phyloP scores from a whole-genome alignment of 805 yeast genomes.

The Cyberlindnera nakhonratchasimensis region DNA sequence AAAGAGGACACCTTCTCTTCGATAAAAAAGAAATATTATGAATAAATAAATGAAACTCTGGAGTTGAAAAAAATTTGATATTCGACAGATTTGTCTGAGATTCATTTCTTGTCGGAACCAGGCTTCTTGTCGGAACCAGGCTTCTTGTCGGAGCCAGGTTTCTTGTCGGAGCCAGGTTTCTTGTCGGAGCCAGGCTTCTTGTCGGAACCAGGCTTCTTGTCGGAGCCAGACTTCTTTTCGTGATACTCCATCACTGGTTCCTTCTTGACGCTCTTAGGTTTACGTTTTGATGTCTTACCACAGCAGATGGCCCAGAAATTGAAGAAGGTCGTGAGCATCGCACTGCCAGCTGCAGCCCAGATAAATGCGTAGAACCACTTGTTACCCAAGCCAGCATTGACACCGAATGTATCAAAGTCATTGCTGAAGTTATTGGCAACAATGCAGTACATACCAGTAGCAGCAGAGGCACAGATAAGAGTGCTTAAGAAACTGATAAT shows the following conservation, averaged over 20 bases:
- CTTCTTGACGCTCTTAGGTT: slow-evolving; percentile 3
- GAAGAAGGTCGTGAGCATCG: slow-evolving; percentile 37
- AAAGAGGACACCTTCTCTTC: too few species aligned
- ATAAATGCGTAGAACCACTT: slow-evolving; percentile 50
- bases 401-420: slow-evolving; percentile 46
- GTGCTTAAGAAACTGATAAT: slow-evolving; percentile 38
- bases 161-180: not conserved
- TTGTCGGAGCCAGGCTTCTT: slow-evolving; percentile 8
- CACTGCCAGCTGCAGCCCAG: slow-evolving; percentile 60
- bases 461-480: slow-evolving; percentile 47
- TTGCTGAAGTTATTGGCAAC: slow-evolving; percentile 51
- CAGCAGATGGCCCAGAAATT: slow-evolving; percentile 38
- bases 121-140: too few species aligned
- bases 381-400: slow-evolving; percentile 46
- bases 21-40: too few species aligned
- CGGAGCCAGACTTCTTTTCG: slow-evolving; percentile 14
- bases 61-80: too few species aligned
- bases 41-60: not conserved
- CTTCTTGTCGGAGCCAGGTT: not conserved
- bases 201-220: slow-evolving; percentile 14
- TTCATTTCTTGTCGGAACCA: too few species aligned
- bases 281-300: slow-evolving; percentile 28
- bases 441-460: slow-evolving; percentile 58
- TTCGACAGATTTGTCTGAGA: too few species aligned
- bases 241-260: slow-evolving; percentile 22